Evolutionary conservation across 192 early-diverging fungal species (phyloP).

Genomic region (Backusella australiensis): DNA sequence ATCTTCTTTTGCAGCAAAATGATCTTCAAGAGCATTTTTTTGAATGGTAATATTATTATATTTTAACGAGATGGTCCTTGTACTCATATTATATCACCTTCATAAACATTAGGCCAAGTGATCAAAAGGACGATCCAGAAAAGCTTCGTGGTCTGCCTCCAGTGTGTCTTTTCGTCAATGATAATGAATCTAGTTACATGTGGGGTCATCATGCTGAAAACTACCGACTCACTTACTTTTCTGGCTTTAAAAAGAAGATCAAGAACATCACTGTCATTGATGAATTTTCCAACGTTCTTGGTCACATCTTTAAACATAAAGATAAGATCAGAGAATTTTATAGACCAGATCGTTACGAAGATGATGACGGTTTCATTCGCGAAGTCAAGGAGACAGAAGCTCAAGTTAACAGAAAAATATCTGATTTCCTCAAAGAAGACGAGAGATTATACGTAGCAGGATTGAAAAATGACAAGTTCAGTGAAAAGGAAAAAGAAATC

Average conservation of each 20-base stretch:
- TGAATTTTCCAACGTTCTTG: neutral
- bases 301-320: neutral
- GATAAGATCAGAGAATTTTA: neutral
- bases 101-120: neutral
- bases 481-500: neutral
- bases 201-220: constrained; percentile 4
- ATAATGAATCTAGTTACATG: neutral
- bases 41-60: neutral
- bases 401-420: neutral
- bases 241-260: neutral
- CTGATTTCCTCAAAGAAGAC: neutral
- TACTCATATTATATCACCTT: neutral
- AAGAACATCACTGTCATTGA: constrained; percentile 1
- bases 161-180: neutral
- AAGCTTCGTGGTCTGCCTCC: neutral
- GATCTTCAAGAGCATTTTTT: neutral
- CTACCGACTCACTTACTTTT: neutral
- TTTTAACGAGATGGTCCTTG: neutral
- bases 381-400: neutral
- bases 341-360: neutral
- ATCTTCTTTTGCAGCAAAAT: constrained; percentile 2
- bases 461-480: neutral
- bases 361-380: neutral
- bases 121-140: neutral
- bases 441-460: neutral